phyloP scores from a whole-genome alignment of 1,284 basidiomycete species.

The Singerocomus rubriflavus region DNA sequence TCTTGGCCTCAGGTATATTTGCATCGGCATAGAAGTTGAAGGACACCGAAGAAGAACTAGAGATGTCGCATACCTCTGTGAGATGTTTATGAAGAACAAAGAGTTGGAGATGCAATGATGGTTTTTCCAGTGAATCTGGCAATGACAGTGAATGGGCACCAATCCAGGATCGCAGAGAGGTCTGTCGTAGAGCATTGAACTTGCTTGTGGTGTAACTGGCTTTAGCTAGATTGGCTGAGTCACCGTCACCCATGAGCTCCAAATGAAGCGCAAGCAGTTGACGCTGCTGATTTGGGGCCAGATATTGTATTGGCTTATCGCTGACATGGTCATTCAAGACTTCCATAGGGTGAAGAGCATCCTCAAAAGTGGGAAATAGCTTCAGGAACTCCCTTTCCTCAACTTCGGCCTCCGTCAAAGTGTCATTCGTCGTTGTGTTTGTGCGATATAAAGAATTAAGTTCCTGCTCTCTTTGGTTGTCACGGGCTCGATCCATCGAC shows the following conservation, averaged over 20 bases:
- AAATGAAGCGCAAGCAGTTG: slow-evolving; percentile 29
- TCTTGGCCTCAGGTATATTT: slow-evolving; percentile 69
- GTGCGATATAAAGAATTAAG: slow-evolving; percentile 80
- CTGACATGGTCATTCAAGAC: slow-evolving; percentile 10
- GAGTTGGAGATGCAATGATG: slow-evolving; percentile 30
- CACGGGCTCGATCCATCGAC: slow-evolving; percentile 75
- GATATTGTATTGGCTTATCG: slow-evolving; percentile 15
- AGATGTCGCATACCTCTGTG: slow-evolving; percentile 6
- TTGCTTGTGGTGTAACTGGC: not conserved
- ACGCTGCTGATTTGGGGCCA: slow-evolving; percentile 21
- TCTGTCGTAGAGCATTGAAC: slow-evolving; percentile 24
- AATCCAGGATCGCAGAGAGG: slow-evolving; percentile 23
- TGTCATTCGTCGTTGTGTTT: slow-evolving; percentile 57
- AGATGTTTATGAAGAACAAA: slow-evolving; percentile 28
- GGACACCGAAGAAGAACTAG: slow-evolving; percentile 17
- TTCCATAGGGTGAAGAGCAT: slow-evolving; percentile 43
- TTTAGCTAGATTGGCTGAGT: not conserved
- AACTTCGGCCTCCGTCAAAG: slow-evolving; percentile 66
- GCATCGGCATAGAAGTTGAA: slow-evolving; percentile 82
- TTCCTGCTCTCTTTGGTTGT: slow-evolving; percentile 62
- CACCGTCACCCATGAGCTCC: slow-evolving; percentile 15
- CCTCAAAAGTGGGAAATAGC: slow-evolving; percentile 84
- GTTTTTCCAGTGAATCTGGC: slow-evolving; percentile 25
- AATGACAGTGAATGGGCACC: slow-evolving; percentile 11
- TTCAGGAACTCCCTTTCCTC: slow-evolving; percentile 81